phyloP scores from a whole-genome alignment of 2,329 filamentous ascomycete genomes.

The Cladorrhinum sp. region DNA sequence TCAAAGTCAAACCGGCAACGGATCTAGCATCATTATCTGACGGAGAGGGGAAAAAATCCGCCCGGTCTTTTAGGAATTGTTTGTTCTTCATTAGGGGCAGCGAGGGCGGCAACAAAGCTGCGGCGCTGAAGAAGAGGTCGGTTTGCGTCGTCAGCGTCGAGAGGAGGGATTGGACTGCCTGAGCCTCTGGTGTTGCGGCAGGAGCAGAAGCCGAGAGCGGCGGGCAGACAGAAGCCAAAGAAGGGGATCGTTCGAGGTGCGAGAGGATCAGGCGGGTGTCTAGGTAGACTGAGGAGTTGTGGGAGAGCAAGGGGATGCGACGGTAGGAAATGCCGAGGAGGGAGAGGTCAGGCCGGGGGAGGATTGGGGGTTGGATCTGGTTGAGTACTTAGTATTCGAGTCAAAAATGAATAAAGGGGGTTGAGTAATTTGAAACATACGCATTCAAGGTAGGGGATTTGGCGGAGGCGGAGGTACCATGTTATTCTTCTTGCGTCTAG shows the following conservation, averaged over 20 bases:
- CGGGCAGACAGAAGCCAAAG: conserved; percentile 44
- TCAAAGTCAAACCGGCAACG: conserved; percentile 26
- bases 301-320: conserved; percentile 65
- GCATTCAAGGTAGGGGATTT: conserved; percentile 65
- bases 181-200: too few species aligned
- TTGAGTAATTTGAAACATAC: conserved; percentile 41
- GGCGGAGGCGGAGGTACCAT: conserved; percentile 66
- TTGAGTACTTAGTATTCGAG: neutral
- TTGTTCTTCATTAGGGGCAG: conserved; percentile 54
- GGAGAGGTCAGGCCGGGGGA: conserved; percentile 64
- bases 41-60: conserved; percentile 34
- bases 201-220: too few species aligned
- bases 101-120: conserved; percentile 54
- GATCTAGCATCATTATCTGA: conserved; percentile 30
- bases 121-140: conserved; percentile 52
- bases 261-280: conserved; percentile 67
- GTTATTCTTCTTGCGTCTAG: conserved; percentile 53
- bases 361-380: conserved; percentile 61
- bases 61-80: conserved; percentile 57
- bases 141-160: conserved; percentile 36
- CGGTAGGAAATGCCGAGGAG: conserved; percentile 63
- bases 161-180: conserved; percentile 49
- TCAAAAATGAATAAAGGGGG: neutral
- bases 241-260: conserved; percentile 59
- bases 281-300: conserved; percentile 65